Conservation (phyloP, 2,329 filamentous ascomycete species). For the Berkeleyomyces rouxiae region DNA sequence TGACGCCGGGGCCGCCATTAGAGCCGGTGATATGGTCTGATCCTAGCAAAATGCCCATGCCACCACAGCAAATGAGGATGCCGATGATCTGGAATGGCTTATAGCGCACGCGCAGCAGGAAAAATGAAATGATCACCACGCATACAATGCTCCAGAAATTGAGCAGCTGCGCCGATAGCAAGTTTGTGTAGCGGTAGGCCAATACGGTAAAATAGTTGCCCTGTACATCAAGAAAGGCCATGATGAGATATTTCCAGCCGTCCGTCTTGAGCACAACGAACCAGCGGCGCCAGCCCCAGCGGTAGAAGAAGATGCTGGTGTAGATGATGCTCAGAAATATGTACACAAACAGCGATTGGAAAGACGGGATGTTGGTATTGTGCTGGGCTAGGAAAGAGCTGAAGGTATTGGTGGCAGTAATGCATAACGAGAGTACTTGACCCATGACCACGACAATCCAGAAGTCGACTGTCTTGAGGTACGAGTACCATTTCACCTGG, state of each 20-base stretch:
- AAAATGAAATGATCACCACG: constrained; percentile 71
- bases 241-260: constrained; percentile 87
- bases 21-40: constrained; percentile 70
- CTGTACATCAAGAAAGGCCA: constrained; percentile 85
- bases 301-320: constrained; percentile 60
- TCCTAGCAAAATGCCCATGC: constrained; percentile 71
- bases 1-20: constrained; percentile 49
- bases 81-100: constrained; percentile 69
- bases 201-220: constrained; percentile 97
- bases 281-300: constrained; percentile 62
- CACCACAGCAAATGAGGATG: constrained; percentile 80
- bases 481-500: constrained; percentile 48
- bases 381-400: constrained; percentile 49
- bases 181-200: constrained; percentile 82
- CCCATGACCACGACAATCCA: constrained; percentile 69
- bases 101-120: constrained; percentile 76
- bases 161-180: constrained; percentile 83
- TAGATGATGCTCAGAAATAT: constrained; percentile 69
- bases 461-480: constrained; percentile 72
- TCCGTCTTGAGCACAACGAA: constrained; percentile 44
- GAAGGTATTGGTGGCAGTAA: constrained; percentile 86
- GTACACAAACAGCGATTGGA: constrained; percentile 95
- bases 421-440: constrained; percentile 74
- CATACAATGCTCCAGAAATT: constrained; percentile 98
- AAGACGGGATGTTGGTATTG: constrained; percentile 73